phyloP scores from a whole-genome alignment of 2,329 filamentous ascomycete species.

The Alternaria postmessia region DNA sequence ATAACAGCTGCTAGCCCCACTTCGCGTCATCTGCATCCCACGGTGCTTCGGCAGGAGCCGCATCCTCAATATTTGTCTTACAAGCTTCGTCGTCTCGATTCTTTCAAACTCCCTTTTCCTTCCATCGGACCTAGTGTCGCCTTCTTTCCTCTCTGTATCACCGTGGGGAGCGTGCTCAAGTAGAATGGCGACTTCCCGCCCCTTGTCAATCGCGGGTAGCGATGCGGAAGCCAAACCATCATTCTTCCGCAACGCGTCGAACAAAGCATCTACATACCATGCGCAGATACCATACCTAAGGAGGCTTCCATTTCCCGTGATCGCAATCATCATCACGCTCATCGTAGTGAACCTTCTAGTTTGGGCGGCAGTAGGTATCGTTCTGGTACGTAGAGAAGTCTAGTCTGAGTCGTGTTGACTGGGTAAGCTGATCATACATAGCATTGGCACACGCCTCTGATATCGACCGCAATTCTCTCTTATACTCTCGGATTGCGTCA shows the following conservation, averaged over 20 bases:
- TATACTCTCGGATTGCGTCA: slow-evolving; percentile 91
- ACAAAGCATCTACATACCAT: slow-evolving; percentile 58
- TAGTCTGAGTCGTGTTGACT: background rate
- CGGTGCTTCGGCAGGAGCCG: slow-evolving; percentile 6
- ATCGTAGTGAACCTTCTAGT: slow-evolving; percentile 63
- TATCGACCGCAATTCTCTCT: slow-evolving; percentile 82
- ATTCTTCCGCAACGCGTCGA: slow-evolving; percentile 32
- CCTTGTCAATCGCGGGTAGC: slow-evolving; percentile 15
- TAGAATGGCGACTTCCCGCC: slow-evolving; percentile 23
- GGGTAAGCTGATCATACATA: slow-evolving; percentile 13
- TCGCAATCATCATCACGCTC: slow-evolving; percentile 65
- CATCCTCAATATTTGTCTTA: background rate
- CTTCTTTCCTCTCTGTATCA: background rate
- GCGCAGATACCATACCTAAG: slow-evolving; percentile 62
- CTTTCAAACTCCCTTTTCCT: background rate
- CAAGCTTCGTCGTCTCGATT: background rate
- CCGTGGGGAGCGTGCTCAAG: background rate
- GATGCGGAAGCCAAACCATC: slow-evolving; percentile 28
- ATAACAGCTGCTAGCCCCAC: slow-evolving; percentile 30
- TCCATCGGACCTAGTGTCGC: background rate
- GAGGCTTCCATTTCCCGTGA: slow-evolving; percentile 63
- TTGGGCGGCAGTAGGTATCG: slow-evolving; percentile 66
- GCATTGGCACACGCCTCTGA: slow-evolving; percentile 63
- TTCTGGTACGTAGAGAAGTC: slow-evolving; percentile 56
- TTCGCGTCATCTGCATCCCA: slow-evolving; percentile 26